Percentiles rank a stretch among this genome's conserved stretches.
phyloP scores from a whole-genome alignment of 345 rosid species.

The Balakata baccata region DNA sequence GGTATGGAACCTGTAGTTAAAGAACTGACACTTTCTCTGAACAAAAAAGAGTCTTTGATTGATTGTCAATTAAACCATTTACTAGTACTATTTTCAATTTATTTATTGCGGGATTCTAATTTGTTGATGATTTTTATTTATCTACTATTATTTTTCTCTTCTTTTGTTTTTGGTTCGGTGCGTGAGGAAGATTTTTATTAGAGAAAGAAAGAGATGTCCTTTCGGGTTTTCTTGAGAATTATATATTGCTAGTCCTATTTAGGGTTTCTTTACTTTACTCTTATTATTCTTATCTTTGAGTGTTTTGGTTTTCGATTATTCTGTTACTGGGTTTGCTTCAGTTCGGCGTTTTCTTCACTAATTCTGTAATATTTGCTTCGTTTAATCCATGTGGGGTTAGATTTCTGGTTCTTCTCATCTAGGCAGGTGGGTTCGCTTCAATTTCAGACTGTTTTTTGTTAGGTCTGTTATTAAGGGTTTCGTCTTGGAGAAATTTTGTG shows the following conservation, averaged over 20 bases:
- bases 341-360: constrained; percentile 6
- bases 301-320: too few species aligned
- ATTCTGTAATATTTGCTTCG: constrained; percentile 17
- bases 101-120: constrained; percentile 35
- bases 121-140: constrained; percentile 30
- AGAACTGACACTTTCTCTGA: constrained; percentile 28
- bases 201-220: constrained; percentile 32
- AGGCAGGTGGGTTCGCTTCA: constrained; percentile 21
- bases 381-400: constrained; percentile 9
- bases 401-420: constrained; percentile 25
- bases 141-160: constrained; percentile 6
- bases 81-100: constrained; percentile 23
- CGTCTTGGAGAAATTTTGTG: constrained; percentile 7
- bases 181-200: constrained; percentile 35
- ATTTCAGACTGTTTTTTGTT: constrained; percentile 9
- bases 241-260: constrained; percentile 25
- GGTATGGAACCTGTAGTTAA: constrained; percentile 36
- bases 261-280: constrained; percentile 26
- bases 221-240: constrained; percentile 34
- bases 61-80: constrained; percentile 28
- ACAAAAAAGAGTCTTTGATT: constrained; percentile 20
- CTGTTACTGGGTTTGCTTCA: not conserved
- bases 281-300: too few species aligned
- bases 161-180: constrained; percentile 26
- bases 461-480: constrained; percentile 24